These are phyloP conservation scores for Eucalyptus erythrocorys DNA, from an alignment of 345 rosid genomes.

Conservation along the genomic window DNA sequence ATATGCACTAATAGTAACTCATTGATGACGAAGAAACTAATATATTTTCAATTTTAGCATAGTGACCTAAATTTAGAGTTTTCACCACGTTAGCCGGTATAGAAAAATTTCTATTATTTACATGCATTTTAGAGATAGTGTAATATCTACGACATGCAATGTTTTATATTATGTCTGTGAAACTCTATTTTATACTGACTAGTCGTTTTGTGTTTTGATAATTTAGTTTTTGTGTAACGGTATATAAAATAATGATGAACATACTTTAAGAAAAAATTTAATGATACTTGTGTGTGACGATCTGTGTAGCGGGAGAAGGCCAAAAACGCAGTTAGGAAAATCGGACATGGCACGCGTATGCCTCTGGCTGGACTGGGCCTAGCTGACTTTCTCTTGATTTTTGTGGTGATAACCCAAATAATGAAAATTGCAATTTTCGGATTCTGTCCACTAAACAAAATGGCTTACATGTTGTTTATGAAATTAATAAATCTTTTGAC, in stretches of 20 bases:
- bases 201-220: background rate
- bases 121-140: background rate
- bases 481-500: background rate
- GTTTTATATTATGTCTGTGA: background rate
- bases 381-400: background rate
- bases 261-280: background rate
- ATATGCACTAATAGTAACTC: background rate
- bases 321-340: background rate
- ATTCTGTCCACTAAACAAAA: background rate
- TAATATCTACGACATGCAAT: no score
- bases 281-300: background rate
- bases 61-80: no score
- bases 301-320: background rate
- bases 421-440: background rate
- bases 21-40: background rate
- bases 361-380: background rate
- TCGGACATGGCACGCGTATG: background rate
- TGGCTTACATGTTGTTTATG: background rate
- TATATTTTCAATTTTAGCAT: no score
- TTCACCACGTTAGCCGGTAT: no score
- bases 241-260: no score
- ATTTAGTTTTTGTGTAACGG: background rate
- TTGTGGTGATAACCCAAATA: background rate
- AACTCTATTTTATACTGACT: slow-evolving; percentile 27
- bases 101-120: no score